These are phyloP conservation scores for Aspergillus oerlinghausenensis DNA, from an alignment of 2,329 filamentous ascomycete genomes.

Conservation along the genomic window DNA sequence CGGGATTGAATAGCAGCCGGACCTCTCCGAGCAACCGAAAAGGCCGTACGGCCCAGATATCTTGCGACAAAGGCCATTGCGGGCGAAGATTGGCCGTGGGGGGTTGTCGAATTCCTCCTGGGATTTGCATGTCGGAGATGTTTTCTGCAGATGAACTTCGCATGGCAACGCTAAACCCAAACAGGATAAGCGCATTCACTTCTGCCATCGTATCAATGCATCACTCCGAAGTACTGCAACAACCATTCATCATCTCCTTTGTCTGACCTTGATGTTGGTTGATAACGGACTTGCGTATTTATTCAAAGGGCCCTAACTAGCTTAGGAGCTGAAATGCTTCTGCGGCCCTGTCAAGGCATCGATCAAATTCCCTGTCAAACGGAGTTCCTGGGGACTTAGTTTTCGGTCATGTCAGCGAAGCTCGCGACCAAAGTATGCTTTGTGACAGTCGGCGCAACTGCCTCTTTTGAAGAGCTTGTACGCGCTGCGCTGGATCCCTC, in stretches of 20 bases:
- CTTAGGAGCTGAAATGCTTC: not conserved
- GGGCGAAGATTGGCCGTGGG: slow-evolving; percentile 11
- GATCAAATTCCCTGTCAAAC: not conserved
- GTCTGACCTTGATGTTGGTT: not conserved
- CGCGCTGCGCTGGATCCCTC: slow-evolving; percentile 56
- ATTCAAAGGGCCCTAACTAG: not conserved
- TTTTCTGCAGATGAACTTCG: slow-evolving; percentile 18
- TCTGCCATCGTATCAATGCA: not conserved
- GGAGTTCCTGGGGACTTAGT: not conserved
- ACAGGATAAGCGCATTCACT: slow-evolving; percentile 3
- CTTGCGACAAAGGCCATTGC: slow-evolving; percentile 39
- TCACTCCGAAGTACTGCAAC: not conserved
- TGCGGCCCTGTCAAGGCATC: not conserved
- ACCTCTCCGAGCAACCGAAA: slow-evolving; percentile 29
- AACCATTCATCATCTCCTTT: not conserved
- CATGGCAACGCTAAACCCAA: slow-evolving; percentile 19
- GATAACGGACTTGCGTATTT: not conserved
- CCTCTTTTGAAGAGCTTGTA: slow-evolving; percentile 71
- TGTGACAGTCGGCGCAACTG: slow-evolving; percentile 89
- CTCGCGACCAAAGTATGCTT: slow-evolving; percentile 56
- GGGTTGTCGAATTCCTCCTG: slow-evolving; percentile 5
- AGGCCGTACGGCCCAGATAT: slow-evolving; percentile 35
- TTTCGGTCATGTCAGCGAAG: slow-evolving; percentile 11
- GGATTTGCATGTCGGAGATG: slow-evolving; percentile 19
- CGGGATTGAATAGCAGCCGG: slow-evolving; percentile 22